Base-by-base conservation (phyloP, 176 grass and related monocot species). In the Musa troglodytarum region DNA sequence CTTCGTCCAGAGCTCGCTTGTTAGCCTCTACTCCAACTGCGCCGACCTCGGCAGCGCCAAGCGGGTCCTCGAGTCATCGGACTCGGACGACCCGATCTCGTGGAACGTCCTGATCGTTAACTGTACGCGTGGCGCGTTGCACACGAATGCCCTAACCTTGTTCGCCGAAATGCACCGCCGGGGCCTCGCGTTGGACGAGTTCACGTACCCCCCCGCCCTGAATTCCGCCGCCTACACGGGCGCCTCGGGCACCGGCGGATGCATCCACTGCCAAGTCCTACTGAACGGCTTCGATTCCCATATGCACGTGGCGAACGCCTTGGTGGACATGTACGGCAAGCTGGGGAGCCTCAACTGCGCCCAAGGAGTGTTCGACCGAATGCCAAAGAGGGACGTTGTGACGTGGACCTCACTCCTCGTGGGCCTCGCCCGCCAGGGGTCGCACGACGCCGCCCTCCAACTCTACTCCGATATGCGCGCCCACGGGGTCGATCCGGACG, bases 241-340 rank as follows among this genome's bases (percentile, higher is more conserved):
- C n/a, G 9, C 59, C 69, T 49, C 72, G 0, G 52, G 34, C 14
- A 34, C 58, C n/a, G 78, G 74, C 9, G 12, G 49, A 7, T 75
- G 76, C 24, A 79, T 92, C 57, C 90, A 92, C 26, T 65, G 53
- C 1, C 76, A 84, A 0, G 43, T 92, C 75, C 52, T 87, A 22
- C 82, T 73, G 14, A 63, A 69, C 4, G 90, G 90, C n/a, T 79
- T 92, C 82, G 79, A 78, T 0, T 29, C 63, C 25, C 84, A 86
- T 69, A 49, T 78, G 70, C 90, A 89, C 69, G 84, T 92, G 50
- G 83, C 76, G 76, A 92, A 89, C 21, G 90, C 90, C 2, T 79
- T 92, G 2, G 82, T 92, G 52, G 86, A 92, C 69, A 80, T 80
- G 25, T 92, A 92, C 63, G 82, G 81, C n/a, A 92, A 88, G 82